Evolutionary conservation across 345 rosid genomes (phyloP).

Genomic region (Brassica rapa): DNA sequence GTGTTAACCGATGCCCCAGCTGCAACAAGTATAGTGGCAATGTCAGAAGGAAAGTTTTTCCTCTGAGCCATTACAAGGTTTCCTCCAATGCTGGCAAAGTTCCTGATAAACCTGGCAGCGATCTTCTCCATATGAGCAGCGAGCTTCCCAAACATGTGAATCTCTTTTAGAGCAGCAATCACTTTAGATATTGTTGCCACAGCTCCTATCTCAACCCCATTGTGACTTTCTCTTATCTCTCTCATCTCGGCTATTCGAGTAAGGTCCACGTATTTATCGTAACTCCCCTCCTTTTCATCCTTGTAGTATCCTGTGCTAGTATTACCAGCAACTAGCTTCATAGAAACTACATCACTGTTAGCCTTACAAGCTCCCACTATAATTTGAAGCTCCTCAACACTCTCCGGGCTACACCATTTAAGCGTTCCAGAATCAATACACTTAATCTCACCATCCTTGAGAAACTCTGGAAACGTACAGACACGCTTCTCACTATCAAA

Average conservation of each 20-base stretch:
- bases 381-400: conserved; percentile 52
- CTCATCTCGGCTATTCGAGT: conserved; percentile 60
- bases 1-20: conserved; percentile 58
- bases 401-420: conserved; percentile 58
- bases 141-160: conserved; percentile 51
- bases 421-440: conserved; percentile 41
- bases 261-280: conserved; percentile 62
- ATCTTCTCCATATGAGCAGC: conserved; percentile 80
- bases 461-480: conserved; percentile 63
- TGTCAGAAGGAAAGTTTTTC: conserved; percentile 77
- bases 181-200: conserved; percentile 70
- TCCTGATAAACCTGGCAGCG: conserved; percentile 61
- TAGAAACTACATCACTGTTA: conserved; percentile 23
- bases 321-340: conserved; percentile 73
- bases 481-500: conserved; percentile 36
- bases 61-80: conserved; percentile 86
- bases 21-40: conserved; percentile 72
- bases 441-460: conserved; percentile 52
- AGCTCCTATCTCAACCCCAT: conserved; percentile 74
- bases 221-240: conserved; percentile 41
- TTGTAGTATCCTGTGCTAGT: conserved; percentile 76
- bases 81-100: conserved; percentile 74
- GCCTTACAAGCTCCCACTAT: conserved; percentile 41
- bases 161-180: conserved; percentile 56
- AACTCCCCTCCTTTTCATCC: conserved; percentile 43